Evolutionary conservation across 306 rosid species (phyloP), one percentile per base, ranked within the genome.

Genomic region (Vigna mungo): DNA sequence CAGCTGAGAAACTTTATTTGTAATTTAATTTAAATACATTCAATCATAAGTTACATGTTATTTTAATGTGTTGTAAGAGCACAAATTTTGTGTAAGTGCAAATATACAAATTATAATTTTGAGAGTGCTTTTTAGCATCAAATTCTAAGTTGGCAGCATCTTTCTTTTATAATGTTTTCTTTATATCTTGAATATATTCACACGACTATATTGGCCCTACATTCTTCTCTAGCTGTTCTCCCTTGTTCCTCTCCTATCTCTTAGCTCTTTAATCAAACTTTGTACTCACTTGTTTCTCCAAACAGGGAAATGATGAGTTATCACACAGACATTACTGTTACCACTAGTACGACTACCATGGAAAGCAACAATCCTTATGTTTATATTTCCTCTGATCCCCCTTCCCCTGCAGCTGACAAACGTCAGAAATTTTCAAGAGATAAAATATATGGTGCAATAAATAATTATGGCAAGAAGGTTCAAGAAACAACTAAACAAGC

Each of bases 401-500:
- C 25, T 65, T 49, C 86, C 49, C 63, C 87, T 39, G 63, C 89
- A 55, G 69, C 79, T 65, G 2, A 74, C 41, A 83, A 85, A 43
- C 70, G 97, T 88, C 55, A 88, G 92, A 76, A 12, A 44, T 78
- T 78, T 48, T 75, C 51, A 27, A 0, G 16, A 70, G 84, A 80
- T 49, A 75, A 64, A 41, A 25, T 90, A 60, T 23, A 63, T 52
- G 85, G 73, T 21, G 77, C 83, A 10, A 37, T 91, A 13, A 70
- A 81, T 34, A 85, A 75, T 0, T 93, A 89, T 43, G 70, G 87
- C 49, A 90, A 81, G 87, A 85, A 23, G 64, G 86, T 91, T 77
- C 93, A 79, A 75, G 82, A 52, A 54, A 91, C 82, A 73, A 79
- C 89, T 8, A 90, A 18, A 87, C 85, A 85, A 68, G 98, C 88